Percentiles rank a stretch among this genome's conserved stretches.
phyloP scores from a whole-genome alignment of 2,329 filamentous ascomycete genomes.

The Paraphoma sp. region DNA sequence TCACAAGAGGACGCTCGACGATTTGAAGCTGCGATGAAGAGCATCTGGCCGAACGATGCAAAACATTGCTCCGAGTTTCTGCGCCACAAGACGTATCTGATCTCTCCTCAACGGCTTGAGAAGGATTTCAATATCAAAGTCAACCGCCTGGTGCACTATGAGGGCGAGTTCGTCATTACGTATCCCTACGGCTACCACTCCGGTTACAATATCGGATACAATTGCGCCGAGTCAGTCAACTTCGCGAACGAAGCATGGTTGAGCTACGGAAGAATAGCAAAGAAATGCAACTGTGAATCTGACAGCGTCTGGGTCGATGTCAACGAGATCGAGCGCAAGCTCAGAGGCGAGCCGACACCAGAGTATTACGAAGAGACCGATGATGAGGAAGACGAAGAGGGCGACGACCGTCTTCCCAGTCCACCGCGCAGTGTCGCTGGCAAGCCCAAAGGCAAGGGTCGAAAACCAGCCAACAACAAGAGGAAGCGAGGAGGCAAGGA shows the following conservation, averaged over 20 bases:
- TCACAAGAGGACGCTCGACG: conserved; percentile 91
- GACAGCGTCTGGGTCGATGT: conserved; percentile 99
- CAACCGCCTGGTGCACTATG: conserved; percentile 93
- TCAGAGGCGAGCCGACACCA: conserved; percentile 81
- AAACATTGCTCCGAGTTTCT: conserved; percentile 97
- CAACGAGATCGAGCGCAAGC: conserved; percentile 90
- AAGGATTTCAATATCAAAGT: conserved; percentile 94
- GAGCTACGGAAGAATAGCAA: conserved; percentile 91
- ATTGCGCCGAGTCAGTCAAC: conserved; percentile 98
- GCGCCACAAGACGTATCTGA: conserved; percentile 95
- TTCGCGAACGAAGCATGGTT: conserved; percentile 96
- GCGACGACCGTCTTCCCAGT: conserved; percentile 70
- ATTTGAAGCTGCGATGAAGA: conserved; percentile 95
- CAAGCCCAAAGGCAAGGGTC: conserved; percentile 72
- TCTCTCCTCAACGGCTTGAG: conserved; percentile 86
- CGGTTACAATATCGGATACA: conserved; percentile 97
- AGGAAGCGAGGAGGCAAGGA: conserved; percentile 55
- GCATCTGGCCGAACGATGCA: conserved; percentile 90
- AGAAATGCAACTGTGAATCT: conserved; percentile 95
- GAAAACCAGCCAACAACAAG: conserved; percentile 72
- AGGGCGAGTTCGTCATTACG: conserved; percentile 97
- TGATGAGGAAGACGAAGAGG: conserved; percentile 67
- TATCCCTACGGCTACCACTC: conserved; percentile 99
- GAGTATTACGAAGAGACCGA: conserved; percentile 83
- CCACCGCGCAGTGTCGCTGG: conserved; percentile 77